Conservation (phyloP, 306 rosid species). For the Cucumis cinereus region DNA sequence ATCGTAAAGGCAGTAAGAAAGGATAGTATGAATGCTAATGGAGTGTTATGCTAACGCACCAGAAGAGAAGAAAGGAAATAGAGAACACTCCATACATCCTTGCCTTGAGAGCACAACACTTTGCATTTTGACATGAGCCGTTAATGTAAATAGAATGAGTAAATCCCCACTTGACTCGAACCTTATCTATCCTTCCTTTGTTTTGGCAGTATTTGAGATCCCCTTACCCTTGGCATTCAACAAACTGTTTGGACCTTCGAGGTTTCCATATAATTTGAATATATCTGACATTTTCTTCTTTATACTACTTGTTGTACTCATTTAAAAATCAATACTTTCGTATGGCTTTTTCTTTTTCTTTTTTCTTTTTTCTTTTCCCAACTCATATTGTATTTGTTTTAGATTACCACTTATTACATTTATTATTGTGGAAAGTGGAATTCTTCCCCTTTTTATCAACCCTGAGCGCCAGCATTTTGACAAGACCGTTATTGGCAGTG, state of each 20-base stretch:
- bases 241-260: background rate
- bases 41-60: background rate
- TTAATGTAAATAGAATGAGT: background rate
- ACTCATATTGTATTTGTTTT: background rate
- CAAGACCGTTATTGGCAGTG: background rate
- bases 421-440: background rate
- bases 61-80: background rate
- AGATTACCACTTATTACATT: background rate
- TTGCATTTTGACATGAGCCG: background rate
- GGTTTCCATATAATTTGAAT: background rate
- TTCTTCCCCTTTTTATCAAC: background rate
- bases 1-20: background rate
- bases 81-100: background rate
- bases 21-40: background rate
- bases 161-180: background rate
- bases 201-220: background rate
- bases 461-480: background rate
- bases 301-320: background rate
- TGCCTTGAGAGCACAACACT: background rate
- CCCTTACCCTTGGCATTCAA: background rate
- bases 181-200: background rate
- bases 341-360: background rate
- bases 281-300: background rate
- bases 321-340: background rate
- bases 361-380: background rate